Evolutionary conservation across 2,329 filamentous ascomycete genomes (phyloP).

Genomic region (Venturia nashicola): DNA sequence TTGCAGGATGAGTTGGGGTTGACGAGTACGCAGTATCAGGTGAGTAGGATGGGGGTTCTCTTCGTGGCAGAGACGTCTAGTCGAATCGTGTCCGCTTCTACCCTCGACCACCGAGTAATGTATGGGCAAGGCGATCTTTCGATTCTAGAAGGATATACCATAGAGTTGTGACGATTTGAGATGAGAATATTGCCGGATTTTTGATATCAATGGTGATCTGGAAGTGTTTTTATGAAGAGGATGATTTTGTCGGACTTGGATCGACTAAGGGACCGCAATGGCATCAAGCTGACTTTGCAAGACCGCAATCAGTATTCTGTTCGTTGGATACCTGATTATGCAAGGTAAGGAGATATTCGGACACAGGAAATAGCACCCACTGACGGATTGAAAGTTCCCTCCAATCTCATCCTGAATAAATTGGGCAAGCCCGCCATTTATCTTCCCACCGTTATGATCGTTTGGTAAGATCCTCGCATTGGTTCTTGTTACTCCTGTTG

Average conservation of each 20-base stretch:
- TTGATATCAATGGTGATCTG: no score
- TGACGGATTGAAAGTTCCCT: conserved; percentile 16
- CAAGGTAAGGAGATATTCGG: conserved; percentile 15
- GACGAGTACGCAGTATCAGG: conserved; percentile 47
- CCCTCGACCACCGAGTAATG: no score
- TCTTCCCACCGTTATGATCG: conserved; percentile 20
- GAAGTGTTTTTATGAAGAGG: no score
- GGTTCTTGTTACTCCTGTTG: not conserved
- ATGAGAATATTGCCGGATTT: not conserved
- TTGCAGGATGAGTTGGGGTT: conserved; percentile 49
- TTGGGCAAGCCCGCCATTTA: conserved; percentile 21
- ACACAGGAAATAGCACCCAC: not conserved
- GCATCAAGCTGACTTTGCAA: conserved; percentile 8
- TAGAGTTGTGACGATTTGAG: not conserved
- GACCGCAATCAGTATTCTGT: conserved; percentile 40
- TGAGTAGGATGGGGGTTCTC: conserved; percentile 23
- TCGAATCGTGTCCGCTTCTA: no score
- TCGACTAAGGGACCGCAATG: no score
- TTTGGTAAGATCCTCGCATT: conserved; percentile 15
- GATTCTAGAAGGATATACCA: no score
- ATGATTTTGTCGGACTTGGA: no score
- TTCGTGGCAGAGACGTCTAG: no score
- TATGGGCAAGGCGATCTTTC: no score
- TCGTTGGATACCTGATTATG: conserved; percentile 40
- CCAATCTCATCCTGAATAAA: conserved; percentile 25